A percentile compares a stretch with the other conserved stretches of the same genome.
These are phyloP conservation scores for Saturnispora silvae DNA, from an alignment of 805 yeast genomes.

Conservation along the genomic window DNA sequence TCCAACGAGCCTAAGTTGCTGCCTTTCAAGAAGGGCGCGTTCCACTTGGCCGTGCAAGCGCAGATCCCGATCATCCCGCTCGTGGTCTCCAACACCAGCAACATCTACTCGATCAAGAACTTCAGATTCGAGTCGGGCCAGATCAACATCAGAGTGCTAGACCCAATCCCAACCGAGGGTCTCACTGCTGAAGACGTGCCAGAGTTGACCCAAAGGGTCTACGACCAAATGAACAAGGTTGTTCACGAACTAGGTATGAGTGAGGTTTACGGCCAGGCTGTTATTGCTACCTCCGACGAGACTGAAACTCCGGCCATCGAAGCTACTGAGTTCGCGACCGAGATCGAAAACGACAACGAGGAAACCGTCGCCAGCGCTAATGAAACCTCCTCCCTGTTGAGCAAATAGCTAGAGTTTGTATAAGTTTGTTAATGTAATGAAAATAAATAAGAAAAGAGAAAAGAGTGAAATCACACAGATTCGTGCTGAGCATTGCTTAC, in stretches of 20 bases:
- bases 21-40: slow-evolving; percentile 95
- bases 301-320: background rate
- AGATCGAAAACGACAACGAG: slow-evolving; percentile 1
- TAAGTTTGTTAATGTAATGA: too few species aligned
- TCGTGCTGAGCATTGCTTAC: too few species aligned
- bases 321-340: background rate
- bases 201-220: slow-evolving; percentile 43
- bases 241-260: slow-evolving; percentile 36
- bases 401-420: slow-evolving; percentile 1
- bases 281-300: slow-evolving; percentile 16
- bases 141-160: slow-evolving; percentile 67
- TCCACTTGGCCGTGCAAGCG: slow-evolving; percentile 93
- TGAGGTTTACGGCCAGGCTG: slow-evolving; percentile 18
- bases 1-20: slow-evolving; percentile 55
- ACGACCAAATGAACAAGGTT: slow-evolving; percentile 43
- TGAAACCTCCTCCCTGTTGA: slow-evolving; percentile 10
- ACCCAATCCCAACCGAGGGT: slow-evolving; percentile 66
- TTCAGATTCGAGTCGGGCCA: slow-evolving; percentile 68
- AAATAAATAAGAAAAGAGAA: too few species aligned
- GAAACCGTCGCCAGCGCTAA: slow-evolving; percentile 1
- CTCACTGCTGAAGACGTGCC: slow-evolving; percentile 63
- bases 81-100: slow-evolving; percentile 78
- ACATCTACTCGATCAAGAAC: slow-evolving; percentile 49
- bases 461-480: too few species aligned
- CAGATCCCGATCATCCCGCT: slow-evolving; percentile 82